Evolutionary conservation across 352 stramenopile genomes (phyloP), one percentile per base, ranked within the genome.

Genomic region (Phytophthora rubi): DNA sequence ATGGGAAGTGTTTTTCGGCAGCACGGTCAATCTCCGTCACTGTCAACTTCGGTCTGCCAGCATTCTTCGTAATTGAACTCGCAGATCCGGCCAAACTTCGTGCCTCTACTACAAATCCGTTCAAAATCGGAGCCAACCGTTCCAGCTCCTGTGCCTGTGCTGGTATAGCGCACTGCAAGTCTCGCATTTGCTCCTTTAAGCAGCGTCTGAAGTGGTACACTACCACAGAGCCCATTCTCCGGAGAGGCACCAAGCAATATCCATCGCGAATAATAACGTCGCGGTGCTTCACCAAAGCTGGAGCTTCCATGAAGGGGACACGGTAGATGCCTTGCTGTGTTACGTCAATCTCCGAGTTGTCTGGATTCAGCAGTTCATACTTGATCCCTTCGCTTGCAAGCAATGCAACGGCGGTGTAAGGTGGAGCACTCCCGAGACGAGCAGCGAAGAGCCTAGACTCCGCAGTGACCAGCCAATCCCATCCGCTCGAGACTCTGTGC

Each of bases 21-120:
- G 85, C 51, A 3, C 48, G 37, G 57, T 98, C 89, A 6, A 99
- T 89, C 51, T 91, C 93, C 13, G 48, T 49, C 4, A 73, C 62
- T 13, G 71, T 26, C 10, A 81, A 16, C n/a, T 65, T 71, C 23
- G 47, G 23, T 32, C 18, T 53, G 21, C 26, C 42, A 48, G 44
- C 6, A 53, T 53, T 59, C 21, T 61, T 66, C 18, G 61, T 42
- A 6, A 47, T 56, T 64, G 35, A 53, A 32, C 51, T 44, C 3
- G 52, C 37, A 6, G 59, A 45, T 35, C 42, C 71, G 32, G 53
- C 32, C 10, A 84, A 72, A n/a, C 47, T 30, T 53, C 62, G 80
- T 18, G 78, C 73, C 16, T 78, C 51, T 9, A 37, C 21, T 12
- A 87, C 53, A 54, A 94, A 79, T 16, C 53, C 60, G 26, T 79